Base-by-base conservation (phyloP, 2,329 filamentous ascomycete genomes). In the Arthrobotrys pseudoclavata region DNA sequence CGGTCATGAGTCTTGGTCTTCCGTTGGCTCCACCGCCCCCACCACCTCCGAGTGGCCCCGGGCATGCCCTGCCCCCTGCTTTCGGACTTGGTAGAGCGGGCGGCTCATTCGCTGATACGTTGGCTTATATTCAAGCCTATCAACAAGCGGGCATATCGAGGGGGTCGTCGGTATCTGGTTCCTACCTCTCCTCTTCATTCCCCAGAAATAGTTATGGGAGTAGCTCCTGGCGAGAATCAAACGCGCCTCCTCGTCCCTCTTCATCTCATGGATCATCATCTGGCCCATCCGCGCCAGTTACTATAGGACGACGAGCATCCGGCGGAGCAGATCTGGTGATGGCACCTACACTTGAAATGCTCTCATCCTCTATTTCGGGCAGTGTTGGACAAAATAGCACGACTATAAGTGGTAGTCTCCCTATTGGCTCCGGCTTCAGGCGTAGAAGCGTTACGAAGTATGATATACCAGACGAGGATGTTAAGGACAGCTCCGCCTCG, bases 401-500 rank as follows among this genome's bases (percentile, higher is more conserved):
- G 15, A 15, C 74, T 18, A n/a, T 67, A 9, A 77, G 74, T 29
- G 67, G 74, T 18, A 77, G 67, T 13, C 62, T 77, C 1, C 60
- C 74, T 24, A 12, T 69, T 24, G 67, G 66, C 15, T 77, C 74
- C 6, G 74, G 74, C 31, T 77, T 77, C 47, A 66, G 67, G 62
- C 64, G 74, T 68, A 70, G 74, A 42, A 77, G 67, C 34, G 74
- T 77, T 7, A 71, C 74, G 52, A 77, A 77, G 74, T 77, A 77
- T 53, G 74, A 77, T 26, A 77, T 77, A 55, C 74, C 67, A 55
- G 74, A 77, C 53, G 74, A 77, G 71, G 74, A 77, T 71, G 50
- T 68, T 71, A 77, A 77, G n/a, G 74, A 77, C 61, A 77, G 67
- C 74, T 77, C 74, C 61, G 74, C 74, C 74, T 77, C 74, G 67